These are phyloP conservation scores for Trypanosoma theileri DNA, from an alignment of 208 protist species.

Conservation along the genomic window DNA sequence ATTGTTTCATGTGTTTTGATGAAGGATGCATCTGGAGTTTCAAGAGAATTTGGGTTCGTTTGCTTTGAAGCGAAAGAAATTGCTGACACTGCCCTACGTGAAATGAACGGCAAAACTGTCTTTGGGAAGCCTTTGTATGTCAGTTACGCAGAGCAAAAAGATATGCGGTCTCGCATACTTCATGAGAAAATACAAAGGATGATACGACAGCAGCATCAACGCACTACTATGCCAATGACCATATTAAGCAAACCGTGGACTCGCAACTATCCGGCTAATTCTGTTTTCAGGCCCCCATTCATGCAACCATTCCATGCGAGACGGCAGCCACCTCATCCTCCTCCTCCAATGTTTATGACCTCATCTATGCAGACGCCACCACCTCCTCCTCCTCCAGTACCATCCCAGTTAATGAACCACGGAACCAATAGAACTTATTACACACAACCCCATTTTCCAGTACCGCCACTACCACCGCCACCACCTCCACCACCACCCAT, in stretches of 20 bases:
- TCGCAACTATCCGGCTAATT: slow-evolving; percentile 33
- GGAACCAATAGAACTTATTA: slow-evolving; percentile 16
- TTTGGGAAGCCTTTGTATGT: slow-evolving; percentile 95
- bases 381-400: slow-evolving; percentile 12
- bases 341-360: slow-evolving; percentile 2
- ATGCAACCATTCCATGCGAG: slow-evolving; percentile 23
- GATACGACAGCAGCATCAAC: slow-evolving; percentile 29
- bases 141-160: slow-evolving; percentile 92
- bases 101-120: slow-evolving; percentile 91
- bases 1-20: slow-evolving; percentile 90
- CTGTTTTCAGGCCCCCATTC: slow-evolving; percentile 14
- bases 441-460: slow-evolving; percentile 31
- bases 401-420: not conserved
- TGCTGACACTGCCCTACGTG: slow-evolving; percentile 88
- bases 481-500: slow-evolving; percentile 16
- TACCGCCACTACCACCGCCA: slow-evolving; percentile 26
- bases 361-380: slow-evolving; percentile 29
- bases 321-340: not conserved
- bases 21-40: slow-evolving; percentile 66
- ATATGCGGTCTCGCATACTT: slow-evolving; percentile 83
- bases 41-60: slow-evolving; percentile 93
- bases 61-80: slow-evolving; percentile 92
- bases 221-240: slow-evolving; percentile 33
- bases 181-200: slow-evolving; percentile 60
- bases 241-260: slow-evolving; percentile 37